Evolutionary conservation across 257 asterid genomes (phyloP).

Genomic region (Fraxinus americana): DNA sequence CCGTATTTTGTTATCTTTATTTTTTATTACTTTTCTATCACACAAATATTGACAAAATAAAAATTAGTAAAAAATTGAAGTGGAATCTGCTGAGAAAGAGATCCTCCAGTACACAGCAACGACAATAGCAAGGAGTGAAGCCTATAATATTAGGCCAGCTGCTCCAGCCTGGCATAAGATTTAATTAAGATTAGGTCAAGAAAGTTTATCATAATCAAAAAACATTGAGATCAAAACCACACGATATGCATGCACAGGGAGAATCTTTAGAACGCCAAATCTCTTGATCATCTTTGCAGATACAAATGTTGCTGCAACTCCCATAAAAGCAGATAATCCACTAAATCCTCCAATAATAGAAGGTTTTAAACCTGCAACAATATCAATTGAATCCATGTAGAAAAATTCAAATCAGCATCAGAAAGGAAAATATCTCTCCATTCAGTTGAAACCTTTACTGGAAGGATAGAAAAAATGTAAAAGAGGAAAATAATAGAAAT

Average conservation of each 20-base stretch:
- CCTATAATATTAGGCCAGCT: conserved; percentile 86
- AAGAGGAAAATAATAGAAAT: background rate
- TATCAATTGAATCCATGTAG: conserved; percentile 19
- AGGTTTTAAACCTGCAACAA: conserved; percentile 78
- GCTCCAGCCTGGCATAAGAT: conserved; percentile 85
- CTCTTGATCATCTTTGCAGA: conserved; percentile 79
- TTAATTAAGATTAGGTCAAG: conserved; percentile 25
- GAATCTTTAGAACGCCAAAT: conserved; percentile 77
- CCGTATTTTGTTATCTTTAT: too few species aligned
- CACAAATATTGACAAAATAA: too few species aligned
- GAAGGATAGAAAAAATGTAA: background rate
- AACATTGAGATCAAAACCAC: conserved; percentile 3
- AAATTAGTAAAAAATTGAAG: conserved; percentile 33
- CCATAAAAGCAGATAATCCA: conserved; percentile 90
- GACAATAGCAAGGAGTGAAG: conserved; percentile 76
- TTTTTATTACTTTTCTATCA: too few species aligned
- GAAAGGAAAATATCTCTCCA: background rate
- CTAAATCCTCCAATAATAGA: conserved; percentile 92
- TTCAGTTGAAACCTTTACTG: conserved; percentile 8
- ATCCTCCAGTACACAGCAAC: conserved; percentile 85
- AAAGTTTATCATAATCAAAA: background rate
- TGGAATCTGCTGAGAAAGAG: conserved; percentile 65
- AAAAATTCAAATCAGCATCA: background rate
- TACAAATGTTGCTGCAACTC: conserved; percentile 86
- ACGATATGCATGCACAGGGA: conserved; percentile 11